Evolutionary conservation across 495 filamentous ascomycete genomes (phyloP).

Genomic region (Oleoguttula mirabilis): DNA sequence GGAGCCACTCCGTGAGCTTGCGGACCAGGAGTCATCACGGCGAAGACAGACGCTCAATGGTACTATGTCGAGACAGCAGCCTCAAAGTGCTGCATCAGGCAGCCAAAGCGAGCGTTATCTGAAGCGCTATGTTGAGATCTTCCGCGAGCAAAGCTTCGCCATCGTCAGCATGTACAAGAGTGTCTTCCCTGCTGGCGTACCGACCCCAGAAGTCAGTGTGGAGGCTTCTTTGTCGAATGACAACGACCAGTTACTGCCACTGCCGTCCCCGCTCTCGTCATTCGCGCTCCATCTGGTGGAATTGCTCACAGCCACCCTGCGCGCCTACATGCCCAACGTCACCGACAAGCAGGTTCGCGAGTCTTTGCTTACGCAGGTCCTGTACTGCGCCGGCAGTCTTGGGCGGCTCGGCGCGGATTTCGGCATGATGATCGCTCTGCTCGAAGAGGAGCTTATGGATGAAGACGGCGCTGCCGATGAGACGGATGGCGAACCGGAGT

Average conservation of each 20-base stretch:
- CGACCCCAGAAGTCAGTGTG: conserved; percentile 15
- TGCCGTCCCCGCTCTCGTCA: conserved; percentile 67
- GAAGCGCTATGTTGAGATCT: conserved; percentile 94
- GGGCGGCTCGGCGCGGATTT: conserved; percentile 90
- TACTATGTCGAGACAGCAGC: not conserved
- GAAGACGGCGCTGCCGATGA: conserved; percentile 32
- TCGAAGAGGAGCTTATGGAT: conserved; percentile 41
- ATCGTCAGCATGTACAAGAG: conserved; percentile 85
- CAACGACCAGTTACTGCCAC: conserved; percentile 49
- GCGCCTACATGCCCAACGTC: conserved; percentile 70
- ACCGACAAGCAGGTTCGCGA: conserved; percentile 67
- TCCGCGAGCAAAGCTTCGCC: conserved; percentile 93
- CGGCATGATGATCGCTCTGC: conserved; percentile 65
- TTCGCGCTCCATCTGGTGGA: conserved; percentile 80
- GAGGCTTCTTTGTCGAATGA: not conserved
- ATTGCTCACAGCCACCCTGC: conserved; percentile 66
- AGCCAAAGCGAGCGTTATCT: conserved; percentile 91
- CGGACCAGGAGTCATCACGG: conserved; percentile 66
- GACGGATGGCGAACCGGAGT: conserved; percentile 45
- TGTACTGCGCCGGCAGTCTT: conserved; percentile 90
- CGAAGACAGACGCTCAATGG: conserved; percentile 14
- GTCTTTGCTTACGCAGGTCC: conserved; percentile 81
- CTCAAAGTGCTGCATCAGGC: conserved; percentile 45
- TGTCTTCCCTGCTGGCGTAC: conserved; percentile 56
- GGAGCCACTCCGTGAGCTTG: conserved; percentile 73